Percentiles rank a stretch among this genome's conserved stretches.
Conservation (phyloP, 768 basidiomycete genomes). For the Lyophyllum semitale region DNA sequence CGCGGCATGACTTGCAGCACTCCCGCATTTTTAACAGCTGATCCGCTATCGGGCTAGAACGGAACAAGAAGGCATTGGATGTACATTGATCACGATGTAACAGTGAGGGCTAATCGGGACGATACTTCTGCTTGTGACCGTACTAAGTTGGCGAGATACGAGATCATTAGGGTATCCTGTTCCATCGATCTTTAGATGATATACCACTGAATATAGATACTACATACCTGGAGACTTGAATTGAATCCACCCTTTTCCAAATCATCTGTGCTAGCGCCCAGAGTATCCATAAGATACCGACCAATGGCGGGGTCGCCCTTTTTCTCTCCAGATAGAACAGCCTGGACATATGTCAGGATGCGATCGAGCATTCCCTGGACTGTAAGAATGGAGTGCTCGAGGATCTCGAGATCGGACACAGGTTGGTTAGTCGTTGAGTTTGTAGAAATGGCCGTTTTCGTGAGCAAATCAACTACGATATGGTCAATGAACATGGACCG, state of each 20-base stretch:
- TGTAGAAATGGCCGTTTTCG: constrained; percentile 46
- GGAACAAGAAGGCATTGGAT: constrained; percentile 2
- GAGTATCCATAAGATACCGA: constrained; percentile 87
- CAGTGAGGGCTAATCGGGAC: constrained; percentile 78
- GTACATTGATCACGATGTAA: constrained; percentile 37
- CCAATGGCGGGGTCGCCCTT: constrained; percentile 86
- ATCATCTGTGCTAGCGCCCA: constrained; percentile 70
- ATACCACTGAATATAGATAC: constrained; percentile 6
- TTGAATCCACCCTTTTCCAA: constrained; percentile 76
- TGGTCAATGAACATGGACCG: not conserved
- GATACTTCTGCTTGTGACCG: constrained; percentile 93
- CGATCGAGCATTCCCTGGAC: constrained; percentile 83
- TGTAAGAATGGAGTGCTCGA: constrained; percentile 70
- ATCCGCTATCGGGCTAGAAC: not conserved
- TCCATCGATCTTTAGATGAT: constrained; percentile 19
- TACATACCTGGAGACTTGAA: constrained; percentile 67
- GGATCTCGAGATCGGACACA: constrained; percentile 70
- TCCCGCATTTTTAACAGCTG: constrained; percentile 95
- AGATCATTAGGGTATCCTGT: constrained; percentile 92
- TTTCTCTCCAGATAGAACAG: constrained; percentile 75
- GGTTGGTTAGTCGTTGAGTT: constrained; percentile 53
- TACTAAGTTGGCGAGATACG: constrained; percentile 91
- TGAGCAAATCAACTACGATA: constrained; percentile 74
- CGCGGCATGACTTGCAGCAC: constrained; percentile 92
- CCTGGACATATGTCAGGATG: constrained; percentile 82